Base-by-base conservation (phyloP, 306 rosid species). In the Cucurbita maxima region DNA sequence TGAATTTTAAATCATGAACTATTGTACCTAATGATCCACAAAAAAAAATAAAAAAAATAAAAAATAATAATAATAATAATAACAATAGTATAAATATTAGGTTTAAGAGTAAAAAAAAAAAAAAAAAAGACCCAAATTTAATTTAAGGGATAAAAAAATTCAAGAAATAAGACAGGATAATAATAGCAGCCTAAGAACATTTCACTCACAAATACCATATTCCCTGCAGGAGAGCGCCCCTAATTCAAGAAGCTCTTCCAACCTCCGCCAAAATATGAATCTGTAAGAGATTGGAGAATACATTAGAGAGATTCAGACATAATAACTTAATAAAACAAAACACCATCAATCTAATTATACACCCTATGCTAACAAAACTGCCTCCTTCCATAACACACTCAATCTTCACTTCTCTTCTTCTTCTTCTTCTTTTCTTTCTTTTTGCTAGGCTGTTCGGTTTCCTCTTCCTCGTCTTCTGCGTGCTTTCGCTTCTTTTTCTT, bases 401-500 rank as follows among this genome's bases (percentile, higher is more conserved):
- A 83, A 52, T 82, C 86, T 44, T 58, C 78, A 25, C 58, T 84
- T 68, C 82, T 86, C 87, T 82, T 88, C 82, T 84, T 88, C 71
- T 84, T 88, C 71, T 83, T 83, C 55, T 80, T 86, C 64, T 85
- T 84, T 60, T 85, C 84, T 75, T 86, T 80, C 86, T 83, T 88
- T 76, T 81, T 76, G 79, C 76, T 84, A 7, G 86, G 85, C 13
- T 54, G 10, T 68, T 84, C 90, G 10, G 84, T 5, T 75, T 77
- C 86, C 76, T 82, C 87, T 78, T 85, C 93, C 58, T 75, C 86
- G 12, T 64, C 77, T 16, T 59, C 87, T 0, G 75, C 52, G 1
- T 84, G 86, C 75, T 82, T 84, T 76, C 86, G 82, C 71, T 83
- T 88, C 86, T 87, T 84, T 41, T 76, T 81, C 81, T 76, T 79